Percentiles rank a stretch among this genome's conserved stretches.
These are phyloP conservation scores for Pseudocercospora eumusae DNA, from an alignment of 2,329 filamentous ascomycete genomes.

Conservation along the genomic window DNA sequence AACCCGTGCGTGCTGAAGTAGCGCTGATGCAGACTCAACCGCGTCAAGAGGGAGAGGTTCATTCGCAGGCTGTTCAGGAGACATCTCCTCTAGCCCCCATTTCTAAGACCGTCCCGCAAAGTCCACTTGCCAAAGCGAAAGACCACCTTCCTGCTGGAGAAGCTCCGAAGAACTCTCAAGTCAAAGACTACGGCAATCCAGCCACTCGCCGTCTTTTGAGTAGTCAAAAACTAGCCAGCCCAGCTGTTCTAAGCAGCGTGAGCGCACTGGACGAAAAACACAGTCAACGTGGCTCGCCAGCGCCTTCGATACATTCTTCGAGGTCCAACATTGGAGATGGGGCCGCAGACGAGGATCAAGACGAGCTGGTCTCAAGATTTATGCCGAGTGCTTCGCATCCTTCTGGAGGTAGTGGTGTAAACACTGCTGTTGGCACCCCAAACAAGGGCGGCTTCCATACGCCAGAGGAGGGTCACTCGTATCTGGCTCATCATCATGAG, in stretches of 20 bases:
- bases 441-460: slow-evolving; percentile 35
- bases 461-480: slow-evolving; percentile 32
- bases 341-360: slow-evolving; percentile 24
- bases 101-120: slow-evolving; percentile 13
- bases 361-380: slow-evolving; percentile 40
- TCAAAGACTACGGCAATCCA: slow-evolving; percentile 32
- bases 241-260: slow-evolving; percentile 38
- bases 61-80: slow-evolving; percentile 2
- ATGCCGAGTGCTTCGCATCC: slow-evolving; percentile 38
- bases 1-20: background rate
- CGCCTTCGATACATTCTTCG: slow-evolving; percentile 33
- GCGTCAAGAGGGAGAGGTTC: background rate
- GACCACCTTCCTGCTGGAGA: slow-evolving; percentile 15
- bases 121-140: slow-evolving; percentile 29
- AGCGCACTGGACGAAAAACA: slow-evolving; percentile 37
- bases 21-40: background rate
- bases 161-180: slow-evolving; percentile 5
- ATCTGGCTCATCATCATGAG: slow-evolving; percentile 18
- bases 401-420: slow-evolving; percentile 33
- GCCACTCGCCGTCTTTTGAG: slow-evolving; percentile 32
- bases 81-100: background rate
- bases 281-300: slow-evolving; percentile 35
- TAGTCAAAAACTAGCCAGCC: slow-evolving; percentile 32
- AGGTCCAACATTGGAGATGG: slow-evolving; percentile 29
- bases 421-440: slow-evolving; percentile 35